Evolutionary conservation across 306 rosid species (phyloP).

Genomic region (Trichosanthes cucumerina): DNA sequence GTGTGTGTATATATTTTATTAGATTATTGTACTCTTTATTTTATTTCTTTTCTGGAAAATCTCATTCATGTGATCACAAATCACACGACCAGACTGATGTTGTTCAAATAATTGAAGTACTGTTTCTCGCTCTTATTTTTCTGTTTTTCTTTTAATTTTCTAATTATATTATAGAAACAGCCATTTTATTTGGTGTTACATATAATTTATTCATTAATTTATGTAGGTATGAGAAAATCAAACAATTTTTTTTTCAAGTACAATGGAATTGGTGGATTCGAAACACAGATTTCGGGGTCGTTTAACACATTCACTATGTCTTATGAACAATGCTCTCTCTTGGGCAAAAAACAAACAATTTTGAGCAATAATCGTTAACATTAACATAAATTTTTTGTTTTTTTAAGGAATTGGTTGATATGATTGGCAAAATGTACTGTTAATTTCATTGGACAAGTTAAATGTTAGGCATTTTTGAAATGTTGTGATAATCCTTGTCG

Average conservation of each 20-base stretch:
- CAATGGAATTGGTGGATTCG: no score
- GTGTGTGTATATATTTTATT: not conserved
- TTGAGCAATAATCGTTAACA: not conserved
- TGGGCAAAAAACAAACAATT: not conserved
- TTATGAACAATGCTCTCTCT: no score
- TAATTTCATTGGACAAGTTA: not conserved
- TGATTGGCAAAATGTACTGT: not conserved
- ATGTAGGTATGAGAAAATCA: not conserved
- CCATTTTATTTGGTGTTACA: not conserved
- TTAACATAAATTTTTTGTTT: not conserved
- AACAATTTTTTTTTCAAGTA: not conserved
- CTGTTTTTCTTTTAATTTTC: not conserved
- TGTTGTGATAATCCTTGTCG: not conserved
- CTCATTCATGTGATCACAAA: conserved; percentile 1
- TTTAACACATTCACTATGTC: no score
- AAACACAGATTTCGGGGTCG: no score
- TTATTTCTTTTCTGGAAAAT: not conserved
- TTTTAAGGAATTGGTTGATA: not conserved
- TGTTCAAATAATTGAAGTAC: conserved; percentile 2
- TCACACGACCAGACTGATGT: conserved; percentile 1
- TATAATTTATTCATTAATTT: not conserved
- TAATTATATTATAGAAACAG: not conserved
- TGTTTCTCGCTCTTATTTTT: not conserved
- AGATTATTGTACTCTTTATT: not conserved
- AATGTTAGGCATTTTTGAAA: not conserved